Percentiles rank a stretch among this genome's conserved stretches.
Evolutionary conservation across 202 grass and related monocot species (phyloP).

Genomic region (Setaria viridis): DNA sequence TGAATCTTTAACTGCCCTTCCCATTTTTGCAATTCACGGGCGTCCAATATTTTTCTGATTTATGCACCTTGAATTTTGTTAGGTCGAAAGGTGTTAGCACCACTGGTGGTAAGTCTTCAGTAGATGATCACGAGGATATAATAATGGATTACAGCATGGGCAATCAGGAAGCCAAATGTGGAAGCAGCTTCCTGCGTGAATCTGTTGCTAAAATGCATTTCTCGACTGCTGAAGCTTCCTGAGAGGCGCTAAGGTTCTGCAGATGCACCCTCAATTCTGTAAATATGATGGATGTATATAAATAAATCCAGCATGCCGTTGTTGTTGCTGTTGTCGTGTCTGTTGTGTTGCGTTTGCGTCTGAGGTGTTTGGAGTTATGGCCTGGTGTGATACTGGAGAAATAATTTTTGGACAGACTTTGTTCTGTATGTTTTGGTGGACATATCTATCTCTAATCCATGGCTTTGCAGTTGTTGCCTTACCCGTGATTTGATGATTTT

Average conservation of each 20-base stretch:
- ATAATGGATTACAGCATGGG: slow-evolving; percentile 56
- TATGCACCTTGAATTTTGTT: neutral
- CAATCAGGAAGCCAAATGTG: slow-evolving; percentile 60
- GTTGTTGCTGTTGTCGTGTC: slow-evolving; percentile 6
- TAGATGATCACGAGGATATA: neutral
- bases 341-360: neutral
- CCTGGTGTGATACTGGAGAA: slow-evolving; percentile 34
- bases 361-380: slow-evolving; percentile 26
- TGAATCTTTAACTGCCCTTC: neutral
- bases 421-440: slow-evolving; percentile 36
- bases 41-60: neutral
- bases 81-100: slow-evolving; percentile 44
- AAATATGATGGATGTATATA: slow-evolving; percentile 64
- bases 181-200: slow-evolving; percentile 68
- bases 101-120: slow-evolving; percentile 17
- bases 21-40: neutral
- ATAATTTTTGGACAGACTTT: slow-evolving; percentile 38
- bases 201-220: slow-evolving; percentile 69
- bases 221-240: slow-evolving; percentile 72
- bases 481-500: neutral
- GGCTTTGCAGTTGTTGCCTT: neutral
- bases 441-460: slow-evolving; percentile 17
- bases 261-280: slow-evolving; percentile 37
- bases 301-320: slow-evolving; percentile 60
- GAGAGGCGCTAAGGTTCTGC: slow-evolving; percentile 31